These are phyloP conservation scores for Phaseolus lunatus DNA, from an alignment of 306 rosid genomes.

Conservation along the genomic window DNA sequence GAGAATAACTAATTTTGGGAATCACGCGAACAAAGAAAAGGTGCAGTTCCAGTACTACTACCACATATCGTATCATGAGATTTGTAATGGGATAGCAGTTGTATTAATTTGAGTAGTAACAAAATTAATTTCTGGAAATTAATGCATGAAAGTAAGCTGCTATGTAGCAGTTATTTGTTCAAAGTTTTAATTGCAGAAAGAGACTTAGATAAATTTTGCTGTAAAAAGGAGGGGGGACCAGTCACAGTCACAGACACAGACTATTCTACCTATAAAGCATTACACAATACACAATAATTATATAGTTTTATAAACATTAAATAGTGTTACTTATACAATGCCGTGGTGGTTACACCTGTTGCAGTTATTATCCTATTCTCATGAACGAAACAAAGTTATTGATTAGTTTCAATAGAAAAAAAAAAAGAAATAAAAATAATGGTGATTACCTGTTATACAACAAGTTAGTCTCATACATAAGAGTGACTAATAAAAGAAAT, in stretches of 20 bases:
- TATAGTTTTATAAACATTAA: not conserved
- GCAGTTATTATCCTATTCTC: not conserved
- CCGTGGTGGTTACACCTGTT: slow-evolving; percentile 33
- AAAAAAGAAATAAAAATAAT: no score
- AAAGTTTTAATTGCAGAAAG: not conserved
- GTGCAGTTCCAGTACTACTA: no score
- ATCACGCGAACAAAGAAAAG: no score
- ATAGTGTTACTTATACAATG: slow-evolving; percentile 26
- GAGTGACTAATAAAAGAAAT: slow-evolving; percentile 4
- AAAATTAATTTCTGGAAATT: no score
- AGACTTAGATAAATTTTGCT: not conserved
- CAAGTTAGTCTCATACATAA: not conserved
- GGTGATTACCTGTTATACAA: not conserved
- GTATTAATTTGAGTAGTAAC: no score
- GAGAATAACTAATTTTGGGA: no score
- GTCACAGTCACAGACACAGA: not conserved
- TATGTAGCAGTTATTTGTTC: no score
- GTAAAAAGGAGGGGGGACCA: slow-evolving; percentile 6
- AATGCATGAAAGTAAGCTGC: no score
- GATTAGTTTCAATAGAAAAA: not conserved
- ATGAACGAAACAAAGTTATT: slow-evolving; percentile 37
- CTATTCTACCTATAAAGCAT: not conserved
- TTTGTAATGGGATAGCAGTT: no score
- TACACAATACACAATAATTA: not conserved
- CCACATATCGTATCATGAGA: no score